Percentiles rank a stretch among this genome's conserved stretches.
Evolutionary conservation across 1,139 yeast species (phyloP).

Genomic region (Candida sp.): DNA sequence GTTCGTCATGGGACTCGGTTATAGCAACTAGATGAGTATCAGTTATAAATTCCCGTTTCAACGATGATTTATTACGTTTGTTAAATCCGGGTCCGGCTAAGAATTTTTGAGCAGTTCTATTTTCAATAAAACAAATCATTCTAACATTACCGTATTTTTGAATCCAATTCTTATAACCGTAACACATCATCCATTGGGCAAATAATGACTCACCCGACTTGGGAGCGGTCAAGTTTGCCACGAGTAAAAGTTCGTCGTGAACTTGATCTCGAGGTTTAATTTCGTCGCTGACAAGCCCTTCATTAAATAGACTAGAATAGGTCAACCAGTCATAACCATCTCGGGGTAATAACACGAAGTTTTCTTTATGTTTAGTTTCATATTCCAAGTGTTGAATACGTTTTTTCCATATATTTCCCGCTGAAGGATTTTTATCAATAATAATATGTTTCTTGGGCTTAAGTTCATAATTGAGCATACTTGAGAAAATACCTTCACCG

Average conservation of each 20-base stretch:
- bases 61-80: slow-evolving; percentile 54
- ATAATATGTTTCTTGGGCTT: slow-evolving; percentile 60
- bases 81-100: slow-evolving; percentile 45
- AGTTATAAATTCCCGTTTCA: slow-evolving; percentile 59
- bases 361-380: slow-evolving; percentile 21
- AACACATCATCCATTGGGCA: slow-evolving; percentile 75
- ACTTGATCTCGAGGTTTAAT: slow-evolving; percentile 40
- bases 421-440: slow-evolving; percentile 48
- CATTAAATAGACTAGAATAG: slow-evolving; percentile 42
- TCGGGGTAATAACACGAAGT: slow-evolving; percentile 24
- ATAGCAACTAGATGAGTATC: slow-evolving; percentile 51
- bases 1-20: slow-evolving; percentile 20
- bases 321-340: slow-evolving; percentile 72
- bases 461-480: slow-evolving; percentile 52
- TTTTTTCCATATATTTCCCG: slow-evolving; percentile 24
- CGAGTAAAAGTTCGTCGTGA: slow-evolving; percentile 59
- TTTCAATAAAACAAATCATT: slow-evolving; percentile 63
- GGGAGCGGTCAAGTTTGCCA: slow-evolving; percentile 58
- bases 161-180: slow-evolving; percentile 71
- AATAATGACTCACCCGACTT: slow-evolving; percentile 61
- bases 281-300: slow-evolving; percentile 39
- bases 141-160: slow-evolving; percentile 71
- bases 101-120: slow-evolving; percentile 58
- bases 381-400: slow-evolving; percentile 18
- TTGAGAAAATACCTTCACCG: slow-evolving; percentile 50